Conservation (phyloP, 164 flowering plant genomes). For the Berberis vulgaris region DNA sequence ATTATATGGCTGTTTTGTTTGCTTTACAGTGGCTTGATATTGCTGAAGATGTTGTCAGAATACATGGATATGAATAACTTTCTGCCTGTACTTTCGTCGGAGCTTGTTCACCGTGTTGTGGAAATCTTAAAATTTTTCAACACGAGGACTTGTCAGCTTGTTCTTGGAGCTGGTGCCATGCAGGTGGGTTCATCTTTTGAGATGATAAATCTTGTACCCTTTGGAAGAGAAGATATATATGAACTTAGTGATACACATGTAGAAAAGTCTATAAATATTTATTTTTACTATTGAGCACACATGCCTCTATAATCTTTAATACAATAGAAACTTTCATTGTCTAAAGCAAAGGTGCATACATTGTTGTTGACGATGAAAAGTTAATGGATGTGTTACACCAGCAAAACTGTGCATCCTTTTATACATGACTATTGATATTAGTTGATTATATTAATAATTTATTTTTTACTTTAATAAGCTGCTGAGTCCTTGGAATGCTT, state of each 20-base stretch:
- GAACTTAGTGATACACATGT: not conserved
- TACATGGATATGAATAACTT: slow-evolving; percentile 76
- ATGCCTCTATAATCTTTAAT: not conserved
- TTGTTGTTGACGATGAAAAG: no score
- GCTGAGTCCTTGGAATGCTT: no score
- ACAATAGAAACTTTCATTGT: no score
- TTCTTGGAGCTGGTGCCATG: slow-evolving; percentile 99
- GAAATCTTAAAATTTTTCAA: slow-evolving; percentile 85
- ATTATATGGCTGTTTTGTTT: not conserved
- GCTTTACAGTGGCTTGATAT: slow-evolving; percentile 76
- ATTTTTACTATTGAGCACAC: not conserved
- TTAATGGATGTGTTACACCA: no score
- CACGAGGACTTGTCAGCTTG: slow-evolving; percentile 87
- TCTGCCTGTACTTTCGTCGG: slow-evolving; percentile 74
- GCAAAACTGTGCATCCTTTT: no score
- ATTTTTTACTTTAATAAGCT: no score
- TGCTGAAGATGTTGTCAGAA: slow-evolving; percentile 98
- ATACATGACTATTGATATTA: no score
- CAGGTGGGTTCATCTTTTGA: slow-evolving; percentile 43
- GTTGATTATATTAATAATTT: no score
- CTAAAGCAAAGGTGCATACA: no score
- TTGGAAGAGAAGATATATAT: not conserved
- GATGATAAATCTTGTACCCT: not conserved
- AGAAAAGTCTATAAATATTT: not conserved
- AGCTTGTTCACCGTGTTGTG: slow-evolving; percentile 86